Evolutionary conservation across 73 alveolate species (phyloP), one percentile per base, ranked within the genome.

Genomic region (Paramecium biaurelia): DNA sequence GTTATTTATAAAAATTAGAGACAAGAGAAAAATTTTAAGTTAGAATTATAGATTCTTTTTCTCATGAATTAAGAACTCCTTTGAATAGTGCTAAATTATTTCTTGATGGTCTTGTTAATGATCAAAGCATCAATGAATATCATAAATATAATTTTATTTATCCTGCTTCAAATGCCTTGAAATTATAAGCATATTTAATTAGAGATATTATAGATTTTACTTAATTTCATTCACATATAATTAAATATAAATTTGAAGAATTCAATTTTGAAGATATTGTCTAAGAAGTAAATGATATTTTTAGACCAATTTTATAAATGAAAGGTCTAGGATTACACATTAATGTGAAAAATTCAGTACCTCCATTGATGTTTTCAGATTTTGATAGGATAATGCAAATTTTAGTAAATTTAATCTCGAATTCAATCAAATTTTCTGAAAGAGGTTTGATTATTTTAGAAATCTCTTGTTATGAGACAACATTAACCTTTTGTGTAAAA

Each of bases 51-150:
- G 56, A 82, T 34, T 89, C 94, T 7, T 89, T 89, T 38, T 89
- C 94, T 89, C 94, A 89, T 70, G 94, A 89, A 58, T 35, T 89
- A 70, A 68, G 94, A 42, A 89, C 94, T n/a, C 94, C 94, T 26
- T 34, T 89, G 9, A 89, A 89, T 30, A 58, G 89, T 18, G 87
- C 92, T 7, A 70, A 58, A 67, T 76, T 76, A 24, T 89, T 89
- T 53, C 67, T 89, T 9, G 67, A 89, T 11, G 87, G 85, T 4
- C 58, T 56, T 12, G 0, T 72, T 14, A 72, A 72, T 38, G 86
- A 72, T 34, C 47, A 28, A 14, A 85, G 34, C 10, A 82, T 49
- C 4, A 15, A 88, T 41, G 57, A 89, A 26, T 4, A 38, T 14
- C 79, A 49, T 14, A 89, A 49, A 89, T 21, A 70, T 9, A 89